These are phyloP conservation scores for Talaromyces trachyspermus DNA, from an alignment of 495 filamentous ascomycete species.

Conservation along the genomic window DNA sequence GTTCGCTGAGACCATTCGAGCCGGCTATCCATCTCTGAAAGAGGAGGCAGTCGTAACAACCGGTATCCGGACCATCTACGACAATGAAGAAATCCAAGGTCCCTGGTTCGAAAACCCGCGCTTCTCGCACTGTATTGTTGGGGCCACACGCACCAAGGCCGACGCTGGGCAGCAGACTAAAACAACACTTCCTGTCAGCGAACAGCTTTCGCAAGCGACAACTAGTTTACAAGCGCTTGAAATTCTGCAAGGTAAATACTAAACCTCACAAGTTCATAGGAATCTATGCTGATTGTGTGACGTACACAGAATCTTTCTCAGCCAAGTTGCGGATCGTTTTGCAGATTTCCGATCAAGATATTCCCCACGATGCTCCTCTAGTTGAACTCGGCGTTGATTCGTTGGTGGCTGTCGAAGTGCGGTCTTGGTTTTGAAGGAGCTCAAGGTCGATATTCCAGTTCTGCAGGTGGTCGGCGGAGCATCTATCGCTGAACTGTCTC, in stretches of 20 bases:
- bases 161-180: conserved; percentile 15
- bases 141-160: conserved; percentile 8
- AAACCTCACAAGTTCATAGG: not conserved
- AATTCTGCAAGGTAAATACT: conserved; percentile 12
- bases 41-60: conserved; percentile 26
- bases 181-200: conserved; percentile 15
- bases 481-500: conserved; percentile 11
- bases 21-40: conserved; percentile 7
- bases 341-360: conserved; percentile 1
- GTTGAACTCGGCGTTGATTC: conserved; percentile 31
- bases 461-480: conserved; percentile 42
- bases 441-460: conserved; percentile 39
- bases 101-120: conserved; percentile 16
- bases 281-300: conserved; percentile 4
- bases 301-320: conserved; percentile 1
- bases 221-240: conserved; percentile 12
- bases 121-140: conserved; percentile 10
- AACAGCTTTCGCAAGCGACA: conserved; percentile 14
- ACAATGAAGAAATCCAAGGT: not conserved
- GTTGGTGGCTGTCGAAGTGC: conserved; percentile 25
- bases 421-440: conserved; percentile 31
- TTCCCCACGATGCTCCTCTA: conserved; percentile 6
- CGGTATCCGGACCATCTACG: not conserved
- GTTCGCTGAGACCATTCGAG: conserved; percentile 16
- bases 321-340: conserved; percentile 7